Evolutionary conservation across 1,284 basidiomycete species (phyloP).

Genomic region (Ceratobasidium sp.): DNA sequence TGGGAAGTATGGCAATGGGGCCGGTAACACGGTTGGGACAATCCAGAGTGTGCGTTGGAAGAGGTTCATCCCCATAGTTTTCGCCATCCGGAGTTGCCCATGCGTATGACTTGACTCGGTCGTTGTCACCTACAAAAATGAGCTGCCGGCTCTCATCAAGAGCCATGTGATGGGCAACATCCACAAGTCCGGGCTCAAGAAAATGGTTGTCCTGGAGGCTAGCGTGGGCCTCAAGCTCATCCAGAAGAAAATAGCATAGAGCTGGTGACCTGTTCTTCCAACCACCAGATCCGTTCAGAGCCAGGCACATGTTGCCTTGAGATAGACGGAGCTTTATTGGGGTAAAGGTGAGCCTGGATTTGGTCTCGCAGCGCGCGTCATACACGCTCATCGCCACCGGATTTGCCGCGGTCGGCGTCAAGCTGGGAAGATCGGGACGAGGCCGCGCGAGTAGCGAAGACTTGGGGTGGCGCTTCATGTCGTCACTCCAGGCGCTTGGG

Average conservation of each 20-base stretch:
- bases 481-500: background rate
- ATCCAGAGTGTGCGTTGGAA: conserved; percentile 34
- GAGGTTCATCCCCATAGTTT: background rate
- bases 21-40: background rate
- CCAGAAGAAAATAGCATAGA: conserved; percentile 14
- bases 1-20: conserved; percentile 12
- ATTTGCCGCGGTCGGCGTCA: conserved; percentile 10
- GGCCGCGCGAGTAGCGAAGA: conserved; percentile 14
- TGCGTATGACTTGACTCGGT: conserved; percentile 17
- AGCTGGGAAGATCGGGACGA: background rate
- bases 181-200: conserved; percentile 7
- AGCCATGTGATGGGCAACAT: conserved; percentile 2
- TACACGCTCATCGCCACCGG: conserved; percentile 5
- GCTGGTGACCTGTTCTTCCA: background rate
- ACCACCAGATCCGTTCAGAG: background rate
- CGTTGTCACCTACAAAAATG: conserved; percentile 24
- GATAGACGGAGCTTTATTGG: conserved; percentile 4
- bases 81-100: conserved; percentile 6
- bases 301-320: background rate
- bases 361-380: conserved; percentile 29
- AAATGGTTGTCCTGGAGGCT: background rate
- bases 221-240: background rate
- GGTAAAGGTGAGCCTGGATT: background rate
- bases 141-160: conserved; percentile 16
- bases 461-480: conserved; percentile 15